These are phyloP conservation scores for Boletus fagicola DNA, from an alignment of 768 basidiomycete genomes.

Conservation along the genomic window DNA sequence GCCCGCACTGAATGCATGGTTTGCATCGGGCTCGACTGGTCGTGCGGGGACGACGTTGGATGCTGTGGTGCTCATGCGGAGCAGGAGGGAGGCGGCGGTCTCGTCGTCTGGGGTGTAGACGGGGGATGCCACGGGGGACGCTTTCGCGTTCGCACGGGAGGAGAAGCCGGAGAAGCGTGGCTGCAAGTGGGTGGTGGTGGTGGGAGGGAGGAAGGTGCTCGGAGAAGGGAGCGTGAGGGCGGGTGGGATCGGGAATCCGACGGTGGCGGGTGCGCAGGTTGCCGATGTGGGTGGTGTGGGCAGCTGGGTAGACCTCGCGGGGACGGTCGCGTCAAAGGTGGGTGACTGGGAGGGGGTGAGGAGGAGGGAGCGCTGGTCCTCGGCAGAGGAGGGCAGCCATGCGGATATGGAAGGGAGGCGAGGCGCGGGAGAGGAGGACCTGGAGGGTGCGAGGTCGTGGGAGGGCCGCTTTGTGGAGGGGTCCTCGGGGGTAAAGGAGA, in stretches of 20 bases:
- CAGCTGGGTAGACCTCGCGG: slow-evolving; percentile 32
- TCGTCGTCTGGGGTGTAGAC: slow-evolving; percentile 58
- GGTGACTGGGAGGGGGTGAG: slow-evolving; percentile 36
- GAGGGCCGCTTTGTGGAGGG: not conserved
- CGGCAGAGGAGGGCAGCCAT: slow-evolving; percentile 47
- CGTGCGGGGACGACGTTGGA: not conserved
- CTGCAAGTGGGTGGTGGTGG: slow-evolving; percentile 11
- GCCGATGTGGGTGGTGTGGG: slow-evolving; percentile 60
- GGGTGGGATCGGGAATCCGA: slow-evolving; percentile 37
- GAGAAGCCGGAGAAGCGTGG: slow-evolving; percentile 25
- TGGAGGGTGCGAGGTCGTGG: slow-evolving; percentile 2
- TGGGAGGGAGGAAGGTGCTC: slow-evolving; percentile 18
- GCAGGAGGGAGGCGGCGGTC: slow-evolving; percentile 61
- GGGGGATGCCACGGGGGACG: slow-evolving; percentile 26
- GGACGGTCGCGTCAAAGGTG: slow-evolving; percentile 31
- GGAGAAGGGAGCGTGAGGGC: slow-evolving; percentile 40
- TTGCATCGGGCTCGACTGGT: not conserved
- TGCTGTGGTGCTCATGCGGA: slow-evolving; percentile 51
- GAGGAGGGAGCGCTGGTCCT: slow-evolving; percentile 31
- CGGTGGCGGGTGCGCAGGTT: slow-evolving; percentile 43
- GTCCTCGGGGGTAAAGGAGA: slow-evolving; percentile 10
- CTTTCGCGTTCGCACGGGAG: slow-evolving; percentile 17
- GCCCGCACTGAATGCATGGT: not conserved
- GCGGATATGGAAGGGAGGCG: slow-evolving; percentile 68
- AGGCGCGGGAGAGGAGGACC: slow-evolving; percentile 5